Evolutionary conservation across 108 stramenopile genomes (phyloP).

Genomic region (Skeletonema costatum): DNA sequence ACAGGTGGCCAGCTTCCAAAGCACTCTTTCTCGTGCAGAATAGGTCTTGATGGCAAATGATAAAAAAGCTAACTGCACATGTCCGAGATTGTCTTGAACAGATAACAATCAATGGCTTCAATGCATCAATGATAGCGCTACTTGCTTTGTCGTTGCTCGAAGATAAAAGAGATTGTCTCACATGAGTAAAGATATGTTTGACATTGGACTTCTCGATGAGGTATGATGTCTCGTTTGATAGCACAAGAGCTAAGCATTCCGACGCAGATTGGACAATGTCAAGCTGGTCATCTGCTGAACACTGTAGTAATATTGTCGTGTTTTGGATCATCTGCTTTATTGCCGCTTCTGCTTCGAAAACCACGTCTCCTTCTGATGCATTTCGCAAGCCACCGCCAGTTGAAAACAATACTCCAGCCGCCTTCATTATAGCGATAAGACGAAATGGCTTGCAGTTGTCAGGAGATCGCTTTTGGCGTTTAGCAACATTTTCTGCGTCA

Average conservation of each 20-base stretch:
- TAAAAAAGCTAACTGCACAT: constrained; percentile 19
- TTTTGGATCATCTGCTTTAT: constrained; percentile 17
- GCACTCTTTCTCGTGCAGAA: neutral
- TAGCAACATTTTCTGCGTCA: neutral
- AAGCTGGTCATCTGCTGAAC: neutral
- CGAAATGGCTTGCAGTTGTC: constrained; percentile 15
- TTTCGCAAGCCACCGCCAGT: neutral
- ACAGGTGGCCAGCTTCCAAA: constrained; percentile 11
- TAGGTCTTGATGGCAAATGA: constrained; percentile 9
- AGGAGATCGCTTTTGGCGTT: neutral
- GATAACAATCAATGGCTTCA: constrained; percentile 25
- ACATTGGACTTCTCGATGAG: constrained; percentile 12
- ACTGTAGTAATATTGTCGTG: constrained; percentile 8
- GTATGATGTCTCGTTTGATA: constrained; percentile 19
- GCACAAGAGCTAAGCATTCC: constrained; percentile 15
- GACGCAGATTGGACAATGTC: constrained; percentile 12
- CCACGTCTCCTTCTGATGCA: neutral
- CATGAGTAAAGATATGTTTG: constrained; percentile 18
- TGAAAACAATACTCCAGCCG: constrained; percentile 5
- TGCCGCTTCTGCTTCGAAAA: neutral
- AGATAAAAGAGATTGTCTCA: constrained; percentile 12
- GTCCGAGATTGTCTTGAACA: constrained; percentile 14
- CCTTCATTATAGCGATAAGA: constrained; percentile 21
- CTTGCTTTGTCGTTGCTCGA: neutral
- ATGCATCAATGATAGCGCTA: neutral